A percentile compares a stretch with the other conserved stretches of the same genome.
These are phyloP conservation scores for Rossbeevera mucosa DNA, from an alignment of 768 basidiomycete genomes.

Conservation along the genomic window DNA sequence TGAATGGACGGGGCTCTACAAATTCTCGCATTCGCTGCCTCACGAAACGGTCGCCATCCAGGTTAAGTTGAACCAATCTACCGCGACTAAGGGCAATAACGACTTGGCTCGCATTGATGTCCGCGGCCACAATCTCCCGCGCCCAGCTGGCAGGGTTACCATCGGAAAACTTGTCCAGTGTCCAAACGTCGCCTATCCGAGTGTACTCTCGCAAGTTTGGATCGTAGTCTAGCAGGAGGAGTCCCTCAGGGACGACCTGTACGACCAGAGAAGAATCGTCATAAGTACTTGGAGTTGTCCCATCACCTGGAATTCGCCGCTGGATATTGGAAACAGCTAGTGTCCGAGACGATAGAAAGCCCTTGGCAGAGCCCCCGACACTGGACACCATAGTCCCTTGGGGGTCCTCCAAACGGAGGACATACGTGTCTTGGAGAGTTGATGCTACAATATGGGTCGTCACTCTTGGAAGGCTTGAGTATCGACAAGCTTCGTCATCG, in stretches of 20 bases:
- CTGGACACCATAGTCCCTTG: constrained; percentile 14
- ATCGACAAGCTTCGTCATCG: background rate
- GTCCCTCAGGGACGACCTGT: constrained; percentile 64
- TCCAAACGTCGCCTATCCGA: constrained; percentile 40
- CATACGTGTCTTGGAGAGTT: constrained; percentile 48
- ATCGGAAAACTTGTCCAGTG: constrained; percentile 27
- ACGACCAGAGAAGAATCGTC: constrained; percentile 53
- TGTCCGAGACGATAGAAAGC: constrained; percentile 53
- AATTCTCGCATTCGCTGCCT: constrained; percentile 22
- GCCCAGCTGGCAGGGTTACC: constrained; percentile 19
- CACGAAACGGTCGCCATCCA: constrained; percentile 39
- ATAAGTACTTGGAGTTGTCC: constrained; percentile 27
- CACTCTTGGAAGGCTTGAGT: constrained; percentile 30
- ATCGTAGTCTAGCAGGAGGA: constrained; percentile 57
- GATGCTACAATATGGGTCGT: constrained; percentile 60
- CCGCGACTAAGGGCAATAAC: constrained; percentile 56
- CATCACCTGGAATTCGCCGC: constrained; percentile 17
- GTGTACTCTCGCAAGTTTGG: constrained; percentile 37
- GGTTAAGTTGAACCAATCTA: constrained; percentile 45
- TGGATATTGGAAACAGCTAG: constrained; percentile 60
- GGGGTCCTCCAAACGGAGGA: constrained; percentile 46
- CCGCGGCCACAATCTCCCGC: constrained; percentile 61
- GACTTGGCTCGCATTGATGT: constrained; percentile 64
- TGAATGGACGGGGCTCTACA: constrained; percentile 15
- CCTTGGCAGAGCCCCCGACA: constrained; percentile 39